Percentiles rank a stretch among this genome's conserved stretches.
These are phyloP conservation scores for Aspergillus sparsus DNA, from an alignment of 495 filamentous ascomycete genomes.

Conservation along the genomic window DNA sequence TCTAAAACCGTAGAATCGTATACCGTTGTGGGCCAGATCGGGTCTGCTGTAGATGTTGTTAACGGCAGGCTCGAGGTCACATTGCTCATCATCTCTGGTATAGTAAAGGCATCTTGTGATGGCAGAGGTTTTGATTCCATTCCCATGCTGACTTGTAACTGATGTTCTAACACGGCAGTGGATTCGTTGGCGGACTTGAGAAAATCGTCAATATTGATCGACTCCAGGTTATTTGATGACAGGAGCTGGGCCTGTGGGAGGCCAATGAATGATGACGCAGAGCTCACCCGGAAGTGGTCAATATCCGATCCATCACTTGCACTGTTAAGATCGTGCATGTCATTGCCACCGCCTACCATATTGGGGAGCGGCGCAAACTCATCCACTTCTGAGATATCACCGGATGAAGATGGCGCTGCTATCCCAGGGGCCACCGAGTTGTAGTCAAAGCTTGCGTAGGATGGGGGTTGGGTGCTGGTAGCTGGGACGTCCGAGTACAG, in stretches of 20 bases:
- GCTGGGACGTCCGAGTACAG: slow-evolving; percentile 60
- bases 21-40: slow-evolving; percentile 41
- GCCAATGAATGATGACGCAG: slow-evolving; percentile 55
- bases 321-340: slow-evolving; percentile 48
- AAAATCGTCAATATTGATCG: slow-evolving; percentile 64
- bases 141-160: slow-evolving; percentile 47
- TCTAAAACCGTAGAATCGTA: slow-evolving; percentile 43
- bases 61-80: slow-evolving; percentile 25
- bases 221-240: slow-evolving; percentile 55
- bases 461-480: slow-evolving; percentile 68
- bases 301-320: slow-evolving; percentile 58
- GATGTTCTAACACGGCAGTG: slow-evolving; percentile 49
- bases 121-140: slow-evolving; percentile 42
- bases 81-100: slow-evolving; percentile 32
- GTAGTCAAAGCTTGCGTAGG: slow-evolving; percentile 68
- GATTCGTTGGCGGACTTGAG: slow-evolving; percentile 55
- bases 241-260: slow-evolving; percentile 54
- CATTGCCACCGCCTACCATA: slow-evolving; percentile 34
- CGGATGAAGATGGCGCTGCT: slow-evolving; percentile 68
- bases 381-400: slow-evolving; percentile 73
- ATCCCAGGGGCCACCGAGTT: slow-evolving; percentile 50
- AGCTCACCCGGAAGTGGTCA: slow-evolving; percentile 54
- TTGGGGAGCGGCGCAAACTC: slow-evolving; percentile 54
- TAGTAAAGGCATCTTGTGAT: slow-evolving; percentile 36
- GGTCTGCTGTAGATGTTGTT: slow-evolving; percentile 34